Evolutionary conservation across 345 rosid species (phyloP).

Genomic region (Salix purpurea): DNA sequence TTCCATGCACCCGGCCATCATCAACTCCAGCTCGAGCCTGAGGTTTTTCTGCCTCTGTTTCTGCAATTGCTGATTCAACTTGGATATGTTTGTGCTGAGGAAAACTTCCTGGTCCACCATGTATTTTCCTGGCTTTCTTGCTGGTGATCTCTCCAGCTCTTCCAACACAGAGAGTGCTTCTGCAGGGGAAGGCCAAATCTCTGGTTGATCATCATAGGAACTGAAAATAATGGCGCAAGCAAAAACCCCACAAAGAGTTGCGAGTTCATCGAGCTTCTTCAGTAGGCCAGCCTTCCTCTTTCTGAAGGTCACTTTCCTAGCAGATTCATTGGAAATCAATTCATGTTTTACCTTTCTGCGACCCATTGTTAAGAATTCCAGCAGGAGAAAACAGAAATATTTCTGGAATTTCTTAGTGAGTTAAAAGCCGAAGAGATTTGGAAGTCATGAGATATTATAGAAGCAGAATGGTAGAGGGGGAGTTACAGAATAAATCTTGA

Average conservation of each 20-base stretch:
- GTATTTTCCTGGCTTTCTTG: constrained; percentile 29
- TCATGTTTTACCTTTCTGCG: constrained; percentile 32
- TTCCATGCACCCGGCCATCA: neutral
- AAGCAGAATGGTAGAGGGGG: too few relatives aligned
- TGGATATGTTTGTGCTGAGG: constrained; percentile 10
- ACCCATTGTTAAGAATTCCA: constrained; percentile 26
- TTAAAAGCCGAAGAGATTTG: neutral
- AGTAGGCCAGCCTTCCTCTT: constrained; percentile 39
- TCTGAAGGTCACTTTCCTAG: constrained; percentile 34
- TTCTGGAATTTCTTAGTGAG: neutral
- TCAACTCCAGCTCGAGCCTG: constrained; percentile 27
- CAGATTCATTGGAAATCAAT: constrained; percentile 32
- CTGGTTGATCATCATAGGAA: constrained; percentile 15
- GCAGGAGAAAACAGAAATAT: neutral
- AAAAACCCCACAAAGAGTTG: constrained; percentile 41
- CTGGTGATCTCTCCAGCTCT: constrained; percentile 23
- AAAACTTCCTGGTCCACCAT: constrained; percentile 34
- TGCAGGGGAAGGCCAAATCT: constrained; percentile 37
- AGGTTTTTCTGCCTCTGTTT: constrained; percentile 21
- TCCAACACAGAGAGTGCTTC: constrained; percentile 19
- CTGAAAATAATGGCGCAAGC: constrained; percentile 39
- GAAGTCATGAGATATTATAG: too few relatives aligned
- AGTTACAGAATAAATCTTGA: neutral
- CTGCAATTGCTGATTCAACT: constrained; percentile 13
- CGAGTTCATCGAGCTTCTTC: constrained; percentile 42